Evolutionary conservation across 2,329 filamentous ascomycete genomes (phyloP).

Genomic region (Pyrenophora tritici-repentis): DNA sequence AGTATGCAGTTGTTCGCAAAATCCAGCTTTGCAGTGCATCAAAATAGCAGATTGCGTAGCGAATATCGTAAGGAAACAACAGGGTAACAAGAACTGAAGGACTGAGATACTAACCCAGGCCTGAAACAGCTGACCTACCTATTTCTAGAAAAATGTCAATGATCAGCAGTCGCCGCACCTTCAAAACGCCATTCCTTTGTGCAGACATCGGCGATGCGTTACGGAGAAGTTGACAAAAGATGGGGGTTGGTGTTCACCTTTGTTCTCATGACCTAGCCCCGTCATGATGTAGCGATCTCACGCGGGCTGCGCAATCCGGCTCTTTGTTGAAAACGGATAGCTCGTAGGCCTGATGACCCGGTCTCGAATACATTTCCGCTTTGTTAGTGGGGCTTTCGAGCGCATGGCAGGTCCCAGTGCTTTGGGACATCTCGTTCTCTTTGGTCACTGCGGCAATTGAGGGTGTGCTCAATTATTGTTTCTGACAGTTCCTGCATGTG

Average conservation of each 20-base stretch:
- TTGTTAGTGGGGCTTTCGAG: not conserved
- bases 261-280: not conserved
- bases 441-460: not conserved
- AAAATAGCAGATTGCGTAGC: not conserved
- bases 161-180: not conserved
- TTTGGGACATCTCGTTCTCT: not conserved
- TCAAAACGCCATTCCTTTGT: constrained; percentile 6
- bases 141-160: not conserved
- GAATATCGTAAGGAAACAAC: not conserved
- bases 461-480: not conserved
- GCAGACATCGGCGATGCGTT: not conserved
- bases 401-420: not conserved
- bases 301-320: not conserved
- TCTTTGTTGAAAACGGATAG: constrained; percentile 4
- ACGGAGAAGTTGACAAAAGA: constrained; percentile 5
- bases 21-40: not conserved
- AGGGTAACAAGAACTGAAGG: not conserved
- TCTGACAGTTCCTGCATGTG: no score
- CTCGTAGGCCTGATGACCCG: not conserved
- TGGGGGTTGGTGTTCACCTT: constrained; percentile 1
- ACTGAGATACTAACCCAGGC: not conserved
- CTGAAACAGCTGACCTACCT: not conserved
- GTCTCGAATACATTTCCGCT: not conserved
- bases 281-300: not conserved
- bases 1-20: not conserved